Base-by-base conservation (phyloP, 345 rosid species). In the Hirschfeldia incana region DNA sequence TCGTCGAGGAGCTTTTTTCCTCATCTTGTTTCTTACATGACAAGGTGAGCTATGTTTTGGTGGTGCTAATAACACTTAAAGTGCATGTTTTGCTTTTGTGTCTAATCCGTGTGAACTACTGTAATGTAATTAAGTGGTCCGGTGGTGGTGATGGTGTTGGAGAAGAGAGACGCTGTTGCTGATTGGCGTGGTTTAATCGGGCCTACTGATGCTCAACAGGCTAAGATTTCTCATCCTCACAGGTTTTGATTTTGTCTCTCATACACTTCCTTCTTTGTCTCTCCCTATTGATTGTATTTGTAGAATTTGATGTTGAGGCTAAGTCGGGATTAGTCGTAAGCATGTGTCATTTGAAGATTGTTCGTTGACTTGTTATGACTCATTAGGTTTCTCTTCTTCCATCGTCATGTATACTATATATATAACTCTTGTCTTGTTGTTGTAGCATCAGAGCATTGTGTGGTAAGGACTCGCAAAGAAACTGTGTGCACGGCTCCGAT, bases 401-500 rank as follows among this genome's bases (percentile, higher is more conserved):
- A 21, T 21, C 21, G 5, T 8, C 26, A 10, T 13, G 0, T 13
- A 0, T 60, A 39, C 53, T 60, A 21, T 66, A 58, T 29, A 29
- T 0, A 3, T 29, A 4, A 15, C 6, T 1, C 2, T 65, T 65
- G 11, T 37, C 70, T 72, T 39, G 64, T 32, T 69, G 30, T 69
- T 76, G 33, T 82, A 94, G 96, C 81, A 84, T 94, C 64, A 86
- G 97, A 84, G 97, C 97, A 76, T 82, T 90, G 73, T 90, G 94
- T 32, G 94, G 98, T 39, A 64, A 78, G 36, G 87, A 90, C 85
- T 85, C 76, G 4, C 88, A 89, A 80, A 85, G 77, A 62, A 94
- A 94, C 57, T 94, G 94, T 69, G 89, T 92, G 58, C 97, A 89
- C 74, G 97, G 98, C 72, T 94, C 97, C 0, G 97, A 94, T 85